Conservation (phyloP, 2,329 filamentous ascomycete species). For the Pseudogymnoascus sp. region DNA sequence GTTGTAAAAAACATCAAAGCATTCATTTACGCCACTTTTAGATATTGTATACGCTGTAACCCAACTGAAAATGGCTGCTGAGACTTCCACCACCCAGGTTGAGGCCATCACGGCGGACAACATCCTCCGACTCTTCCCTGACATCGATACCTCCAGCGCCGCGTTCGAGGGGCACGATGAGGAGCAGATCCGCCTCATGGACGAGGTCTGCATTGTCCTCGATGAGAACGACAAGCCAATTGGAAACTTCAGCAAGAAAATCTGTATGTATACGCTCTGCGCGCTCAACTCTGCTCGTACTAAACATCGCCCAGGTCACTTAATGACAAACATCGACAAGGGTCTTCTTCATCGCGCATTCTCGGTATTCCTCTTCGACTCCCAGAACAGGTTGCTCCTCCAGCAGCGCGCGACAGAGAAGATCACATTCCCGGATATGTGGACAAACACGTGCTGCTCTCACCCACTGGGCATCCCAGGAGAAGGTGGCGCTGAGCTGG, state of each 20-base stretch:
- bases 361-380: slow-evolving; percentile 96
- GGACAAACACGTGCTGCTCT: slow-evolving; percentile 99
- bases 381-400: slow-evolving; percentile 81
- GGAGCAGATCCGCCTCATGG: slow-evolving; percentile 97
- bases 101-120: slow-evolving; percentile 74
- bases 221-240: slow-evolving; percentile 90
- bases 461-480: slow-evolving; percentile 87
- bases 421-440: slow-evolving; percentile 98
- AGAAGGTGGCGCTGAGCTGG: slow-evolving; percentile 78
- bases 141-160: slow-evolving; percentile 61
- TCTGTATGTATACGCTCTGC: slow-evolving; percentile 54
- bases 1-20: neutral
- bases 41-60: neutral
- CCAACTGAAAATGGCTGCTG: slow-evolving; percentile 18
- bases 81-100: slow-evolving; percentile 38
- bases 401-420: slow-evolving; percentile 95
- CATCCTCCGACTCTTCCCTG: slow-evolving; percentile 81
- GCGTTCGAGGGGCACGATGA: slow-evolving; percentile 89
- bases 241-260: slow-evolving; percentile 95
- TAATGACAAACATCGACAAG: slow-evolving; percentile 98
- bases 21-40: neutral
- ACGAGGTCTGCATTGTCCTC: slow-evolving; percentile 95
- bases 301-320: slow-evolving; percentile 57
- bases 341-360: slow-evolving; percentile 95
- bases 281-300: neutral